These are phyloP conservation scores for Berberis vulgaris DNA, from an alignment of 164 flowering plant genomes.

Conservation along the genomic window DNA sequence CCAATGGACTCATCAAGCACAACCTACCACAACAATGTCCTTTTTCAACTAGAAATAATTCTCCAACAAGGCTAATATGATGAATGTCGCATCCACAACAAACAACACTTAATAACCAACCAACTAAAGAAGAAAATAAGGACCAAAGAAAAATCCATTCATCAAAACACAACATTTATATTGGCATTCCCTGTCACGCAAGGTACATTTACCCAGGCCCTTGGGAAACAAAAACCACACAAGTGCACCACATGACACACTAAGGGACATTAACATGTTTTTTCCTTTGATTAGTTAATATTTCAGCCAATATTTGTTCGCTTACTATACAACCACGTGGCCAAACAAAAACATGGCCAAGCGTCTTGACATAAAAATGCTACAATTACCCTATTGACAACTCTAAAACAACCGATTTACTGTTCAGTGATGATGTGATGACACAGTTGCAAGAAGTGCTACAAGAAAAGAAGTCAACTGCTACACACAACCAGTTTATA, in stretches of 20 bases:
- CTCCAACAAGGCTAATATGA: neutral
- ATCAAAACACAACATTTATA: neutral
- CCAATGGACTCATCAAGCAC: no score
- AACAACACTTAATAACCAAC: slow-evolving; percentile 6
- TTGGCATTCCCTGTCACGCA: neutral
- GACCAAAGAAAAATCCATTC: neutral
- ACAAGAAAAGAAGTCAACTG: slow-evolving; percentile 26
- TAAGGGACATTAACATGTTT: neutral
- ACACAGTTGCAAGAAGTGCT: slow-evolving; percentile 38
- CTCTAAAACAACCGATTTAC: slow-evolving; percentile 27
- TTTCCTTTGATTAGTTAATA: neutral
- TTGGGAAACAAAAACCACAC: slow-evolving; percentile 4
- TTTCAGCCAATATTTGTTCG: slow-evolving; percentile 4
- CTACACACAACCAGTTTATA: slow-evolving; percentile 21
- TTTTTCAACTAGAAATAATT: neutral
- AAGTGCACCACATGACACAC: slow-evolving; percentile 12
- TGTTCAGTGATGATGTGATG: slow-evolving; percentile 26
- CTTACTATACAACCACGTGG: slow-evolving; percentile 17
- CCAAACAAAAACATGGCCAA: slow-evolving; percentile 11
- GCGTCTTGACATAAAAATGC: slow-evolving; percentile 27
- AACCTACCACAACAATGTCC: neutral
- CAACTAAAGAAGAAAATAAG: neutral
- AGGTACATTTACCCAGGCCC: no score
- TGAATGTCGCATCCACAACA: neutral
- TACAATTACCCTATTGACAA: slow-evolving; percentile 30